phyloP scores from a whole-genome alignment of 495 filamentous ascomycete genomes.

The Talaromyces nanjingensis region DNA sequence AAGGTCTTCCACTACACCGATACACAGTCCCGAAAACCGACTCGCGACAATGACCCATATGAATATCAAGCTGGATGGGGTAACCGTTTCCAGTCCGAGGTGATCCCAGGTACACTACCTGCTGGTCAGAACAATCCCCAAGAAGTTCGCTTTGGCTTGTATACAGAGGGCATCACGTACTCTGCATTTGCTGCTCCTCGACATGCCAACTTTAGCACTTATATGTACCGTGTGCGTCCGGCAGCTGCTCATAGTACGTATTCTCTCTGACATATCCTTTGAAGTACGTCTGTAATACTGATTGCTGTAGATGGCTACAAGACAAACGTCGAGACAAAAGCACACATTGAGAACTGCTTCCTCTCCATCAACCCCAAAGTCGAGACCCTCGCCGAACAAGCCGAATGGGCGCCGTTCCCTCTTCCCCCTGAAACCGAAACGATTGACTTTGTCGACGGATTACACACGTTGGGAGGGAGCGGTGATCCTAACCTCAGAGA shows the following conservation, averaged over 20 bases:
- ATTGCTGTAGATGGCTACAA: constrained; percentile 26
- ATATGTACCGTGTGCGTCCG: constrained; percentile 35
- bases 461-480: constrained; percentile 33
- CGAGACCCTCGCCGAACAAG: constrained; percentile 27
- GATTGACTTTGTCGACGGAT: constrained; percentile 34
- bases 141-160: constrained; percentile 34
- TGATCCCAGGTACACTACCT: constrained; percentile 34
- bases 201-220: constrained; percentile 32
- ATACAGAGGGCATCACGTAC: constrained; percentile 58
- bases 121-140: constrained; percentile 37
- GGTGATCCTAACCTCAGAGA: constrained; percentile 32
- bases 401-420: constrained; percentile 36
- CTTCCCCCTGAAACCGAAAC: constrained; percentile 25
- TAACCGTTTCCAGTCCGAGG: constrained; percentile 32
- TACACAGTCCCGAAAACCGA: constrained; percentile 33
- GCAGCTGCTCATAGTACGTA: constrained; percentile 33
- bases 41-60: constrained; percentile 37
- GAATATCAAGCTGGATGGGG: constrained; percentile 34
- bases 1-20: constrained; percentile 40
- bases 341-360: constrained; percentile 35
- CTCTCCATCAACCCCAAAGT: constrained; percentile 33
- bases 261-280: too few relatives aligned
- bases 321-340: constrained; percentile 23
- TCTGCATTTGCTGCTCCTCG: constrained; percentile 40
- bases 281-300: neutral